Base-by-base conservation (phyloP, 306 rosid species). In the Amphicarpaea edgeworthii region DNA sequence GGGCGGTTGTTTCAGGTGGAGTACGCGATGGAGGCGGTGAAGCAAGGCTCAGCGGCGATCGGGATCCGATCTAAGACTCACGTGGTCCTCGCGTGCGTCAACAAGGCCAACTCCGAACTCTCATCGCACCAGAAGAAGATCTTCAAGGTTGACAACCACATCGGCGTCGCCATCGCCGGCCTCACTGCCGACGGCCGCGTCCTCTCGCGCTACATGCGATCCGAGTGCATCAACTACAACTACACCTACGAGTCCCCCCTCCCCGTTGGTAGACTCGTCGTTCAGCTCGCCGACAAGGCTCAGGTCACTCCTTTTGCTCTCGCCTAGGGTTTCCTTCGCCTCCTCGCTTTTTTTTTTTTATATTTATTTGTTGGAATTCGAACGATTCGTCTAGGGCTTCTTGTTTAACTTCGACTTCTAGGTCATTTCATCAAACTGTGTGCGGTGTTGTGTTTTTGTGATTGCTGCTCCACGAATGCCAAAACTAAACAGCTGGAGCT, bases 91-190 rank as follows among this genome's bases (percentile, higher is more conserved):
- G 97, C 99, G 0, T 90, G 97, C 43, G 97, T 95, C 6, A 95
- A 95, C 89, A 95, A 95, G 86, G 80, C 97, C 4, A 92, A 95
- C 65, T 90, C 97, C 10, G 97, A 95, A 81, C 93, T 95, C 3
- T 92, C 99, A 1, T 92, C 97, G 8, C 96, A 95, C 79, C 97
- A 95, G 97, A 95, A 92, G 96, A 95, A 95, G 97, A 95, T 95
- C 81, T 95, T 95, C 85, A 92, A 95, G 90, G 97, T 95, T 15
- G 99, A 92, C 19, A 94, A 95, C 78, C 97, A 95, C 72, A 95
- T 95, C 90, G 99, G 99, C 42, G 97, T 92, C 37, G 99, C 97
- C 82, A 95, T 95, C 67, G 94, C 99, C 2, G 99, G 97, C 0
- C 92, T 95, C 57, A 92, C 99, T 19, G 97, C 97, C 57, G 97